Percentiles rank a stretch among this genome's conserved stretches.
Conservation (phyloP, 202 grass and related monocot species). For the Panicum virgatum region DNA sequence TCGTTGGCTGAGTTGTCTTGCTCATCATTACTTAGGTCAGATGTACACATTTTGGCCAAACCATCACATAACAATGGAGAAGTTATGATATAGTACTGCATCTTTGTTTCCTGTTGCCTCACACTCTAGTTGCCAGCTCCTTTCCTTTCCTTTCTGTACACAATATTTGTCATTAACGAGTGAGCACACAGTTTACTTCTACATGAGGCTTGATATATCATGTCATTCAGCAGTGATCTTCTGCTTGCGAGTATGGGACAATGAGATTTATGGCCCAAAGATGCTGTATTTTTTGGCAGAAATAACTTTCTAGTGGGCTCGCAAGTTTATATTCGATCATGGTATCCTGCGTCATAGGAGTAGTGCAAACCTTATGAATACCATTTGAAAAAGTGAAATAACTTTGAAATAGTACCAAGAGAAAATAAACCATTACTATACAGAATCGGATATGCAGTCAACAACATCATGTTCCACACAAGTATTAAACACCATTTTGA, state of each 20-base stretch:
- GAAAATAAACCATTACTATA: constrained; percentile 8
- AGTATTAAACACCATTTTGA: too few species aligned
- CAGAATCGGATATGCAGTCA: not conserved
- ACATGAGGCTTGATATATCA: not conserved
- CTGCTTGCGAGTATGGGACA: not conserved
- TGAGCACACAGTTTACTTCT: constrained; percentile 1
- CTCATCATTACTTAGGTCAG: not conserved
- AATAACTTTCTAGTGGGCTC: not conserved
- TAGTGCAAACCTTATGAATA: not conserved
- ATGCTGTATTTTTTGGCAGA: not conserved
- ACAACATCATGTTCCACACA: too few species aligned
- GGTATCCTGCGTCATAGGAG: not conserved
- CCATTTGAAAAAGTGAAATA: not conserved
- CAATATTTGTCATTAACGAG: not conserved
- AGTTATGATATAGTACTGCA: too few species aligned
- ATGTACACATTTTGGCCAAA: not conserved
- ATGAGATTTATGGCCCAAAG: not conserved
- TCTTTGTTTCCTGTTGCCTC: not conserved
- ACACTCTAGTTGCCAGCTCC: not conserved
- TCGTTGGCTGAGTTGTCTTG: not conserved
- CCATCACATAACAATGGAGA: not conserved
- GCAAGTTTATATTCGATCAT: not conserved
- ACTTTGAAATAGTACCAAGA: not conserved
- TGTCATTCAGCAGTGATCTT: not conserved
- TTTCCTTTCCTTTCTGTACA: not conserved